Evolutionary conservation across 768 basidiomycete genomes (phyloP).

Genomic region (Lentinula aciculospora): DNA sequence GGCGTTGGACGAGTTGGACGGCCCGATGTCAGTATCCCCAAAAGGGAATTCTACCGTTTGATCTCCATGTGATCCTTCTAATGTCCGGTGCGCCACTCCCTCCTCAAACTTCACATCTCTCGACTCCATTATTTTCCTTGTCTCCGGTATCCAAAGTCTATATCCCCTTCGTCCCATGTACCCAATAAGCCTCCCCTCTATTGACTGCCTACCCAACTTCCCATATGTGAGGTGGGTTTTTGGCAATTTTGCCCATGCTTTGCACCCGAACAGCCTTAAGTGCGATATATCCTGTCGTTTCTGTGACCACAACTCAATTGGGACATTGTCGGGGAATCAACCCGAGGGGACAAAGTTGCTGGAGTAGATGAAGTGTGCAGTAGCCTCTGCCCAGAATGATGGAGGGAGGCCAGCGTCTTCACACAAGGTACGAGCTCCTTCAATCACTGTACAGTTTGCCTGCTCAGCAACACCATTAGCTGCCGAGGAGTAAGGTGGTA

Average conservation of each 20-base stretch:
- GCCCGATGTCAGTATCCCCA: too few species aligned
- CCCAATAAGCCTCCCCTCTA: background rate
- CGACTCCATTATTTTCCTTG: background rate
- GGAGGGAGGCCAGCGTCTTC: background rate
- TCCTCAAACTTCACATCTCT: background rate
- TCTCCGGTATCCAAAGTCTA: background rate
- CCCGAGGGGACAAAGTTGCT: background rate
- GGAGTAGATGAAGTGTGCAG: background rate
- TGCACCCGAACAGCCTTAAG: background rate
- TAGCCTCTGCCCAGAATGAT: background rate
- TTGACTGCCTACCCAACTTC: background rate
- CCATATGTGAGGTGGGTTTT: background rate
- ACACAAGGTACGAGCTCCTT: slow-evolving; percentile 7
- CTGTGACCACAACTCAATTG: background rate
- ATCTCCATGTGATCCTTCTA: too few species aligned
- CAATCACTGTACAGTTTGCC: slow-evolving; percentile 15
- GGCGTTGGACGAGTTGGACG: too few species aligned
- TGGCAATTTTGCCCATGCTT: background rate
- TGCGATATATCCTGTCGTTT: background rate
- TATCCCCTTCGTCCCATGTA: background rate
- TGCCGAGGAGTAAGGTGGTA: slow-evolving; percentile 17
- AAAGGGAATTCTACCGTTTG: too few species aligned
- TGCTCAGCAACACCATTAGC: slow-evolving; percentile 22
- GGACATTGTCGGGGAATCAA: background rate
- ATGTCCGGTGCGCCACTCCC: too few species aligned